These are phyloP conservation scores for Solanum raphanifolium DNA, from an alignment of 257 asterid species.

Conservation along the genomic window DNA sequence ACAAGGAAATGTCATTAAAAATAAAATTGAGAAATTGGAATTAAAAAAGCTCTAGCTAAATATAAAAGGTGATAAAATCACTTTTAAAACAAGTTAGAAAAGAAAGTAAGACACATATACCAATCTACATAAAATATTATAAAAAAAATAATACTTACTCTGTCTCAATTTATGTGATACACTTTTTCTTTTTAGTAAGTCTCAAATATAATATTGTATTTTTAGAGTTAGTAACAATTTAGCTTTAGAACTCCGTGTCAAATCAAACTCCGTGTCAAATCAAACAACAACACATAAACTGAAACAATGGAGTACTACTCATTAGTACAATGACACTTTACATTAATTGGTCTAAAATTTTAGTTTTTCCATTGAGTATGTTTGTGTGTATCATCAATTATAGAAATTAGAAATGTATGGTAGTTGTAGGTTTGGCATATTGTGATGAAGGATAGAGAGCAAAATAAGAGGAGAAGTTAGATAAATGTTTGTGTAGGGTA, in stretches of 20 bases:
- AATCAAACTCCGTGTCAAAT: neutral
- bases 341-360: neutral
- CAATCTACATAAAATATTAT: too few relatives aligned
- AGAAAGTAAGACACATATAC: neutral
- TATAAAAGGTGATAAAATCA: neutral
- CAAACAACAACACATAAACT: neutral
- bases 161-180: neutral
- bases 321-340: neutral
- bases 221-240: too few relatives aligned
- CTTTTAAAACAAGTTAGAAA: neutral
- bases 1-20: neutral
- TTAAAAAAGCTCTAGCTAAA: too few relatives aligned
- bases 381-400: neutral
- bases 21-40: neutral
- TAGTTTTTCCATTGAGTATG: neutral
- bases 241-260: too few relatives aligned
- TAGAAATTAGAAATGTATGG: neutral
- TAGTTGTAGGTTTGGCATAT: neutral
- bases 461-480: slow-evolving; percentile 7
- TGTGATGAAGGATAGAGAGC: neutral
- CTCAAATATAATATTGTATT: neutral
- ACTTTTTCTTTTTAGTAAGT: too few relatives aligned
- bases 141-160: too few relatives aligned
- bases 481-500: slow-evolving; percentile 22
- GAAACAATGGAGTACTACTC: neutral